phyloP scores from a whole-genome alignment of 2,329 filamentous ascomycete species.

The Epichloe sylvatica region DNA sequence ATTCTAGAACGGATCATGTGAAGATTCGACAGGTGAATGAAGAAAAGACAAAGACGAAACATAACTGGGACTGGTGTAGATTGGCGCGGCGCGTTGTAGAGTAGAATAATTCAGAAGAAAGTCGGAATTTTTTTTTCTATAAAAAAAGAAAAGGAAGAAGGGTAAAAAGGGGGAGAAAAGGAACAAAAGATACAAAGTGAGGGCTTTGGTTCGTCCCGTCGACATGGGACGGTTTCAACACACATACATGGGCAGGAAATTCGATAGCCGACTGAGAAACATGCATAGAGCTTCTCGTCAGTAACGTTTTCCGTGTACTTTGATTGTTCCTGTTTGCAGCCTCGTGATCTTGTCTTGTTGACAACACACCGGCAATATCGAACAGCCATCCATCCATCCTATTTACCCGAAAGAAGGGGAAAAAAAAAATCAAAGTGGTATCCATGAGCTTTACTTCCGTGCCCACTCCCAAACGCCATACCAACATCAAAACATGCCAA shows the following conservation, averaged over 20 bases:
- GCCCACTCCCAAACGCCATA: background rate
- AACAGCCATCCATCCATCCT: no score
- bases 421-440: background rate
- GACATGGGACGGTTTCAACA: no score
- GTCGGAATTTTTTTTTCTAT: background rate
- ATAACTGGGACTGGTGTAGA: background rate
- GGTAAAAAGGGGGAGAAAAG: background rate
- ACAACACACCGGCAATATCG: no score
- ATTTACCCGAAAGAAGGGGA: no score
- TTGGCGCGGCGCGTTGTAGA: slow-evolving; percentile 1
- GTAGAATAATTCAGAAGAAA: background rate
- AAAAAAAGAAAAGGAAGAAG: background rate
- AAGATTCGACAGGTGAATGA: background rate
- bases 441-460: background rate
- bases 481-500: background rate
- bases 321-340: no score
- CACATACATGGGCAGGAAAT: no score
- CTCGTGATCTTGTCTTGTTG: no score
- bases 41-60: background rate
- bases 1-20: background rate
- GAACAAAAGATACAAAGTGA: background rate
- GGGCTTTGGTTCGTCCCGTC: no score
- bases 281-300: no score
- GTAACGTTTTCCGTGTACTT: no score
- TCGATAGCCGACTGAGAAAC: no score